Base-by-base conservation (phyloP, 352 stramenopile species). In the Phytophthora tubulina region DNA sequence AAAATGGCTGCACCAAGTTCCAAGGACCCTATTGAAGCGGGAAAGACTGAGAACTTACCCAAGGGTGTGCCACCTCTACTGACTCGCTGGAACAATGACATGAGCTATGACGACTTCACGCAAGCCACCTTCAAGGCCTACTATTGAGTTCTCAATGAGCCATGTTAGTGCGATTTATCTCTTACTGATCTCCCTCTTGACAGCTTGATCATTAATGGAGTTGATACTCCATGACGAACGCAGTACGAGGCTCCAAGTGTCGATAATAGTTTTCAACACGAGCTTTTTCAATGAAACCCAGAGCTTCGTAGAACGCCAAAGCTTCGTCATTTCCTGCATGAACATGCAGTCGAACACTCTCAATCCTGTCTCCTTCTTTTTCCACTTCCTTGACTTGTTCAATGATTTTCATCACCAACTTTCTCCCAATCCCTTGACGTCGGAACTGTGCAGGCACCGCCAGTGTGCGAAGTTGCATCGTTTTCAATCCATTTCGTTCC, bases 21-120 rank as follows among this genome's bases (percentile, higher is more conserved):
- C 14, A 49, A 58, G 21, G 67, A 72, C 13, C 80, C 81, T 2
- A 38, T 79, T 32, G 73, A 81, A 13, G 82, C 87, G 21, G 85
- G 75, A 17, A 81, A 85, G 63, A 91, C 77, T 14, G 91, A 92
- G 69, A 88, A 97, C 57, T 52, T 96, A 31, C 88, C 88, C 10
- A 86, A 82, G 67, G 81, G 91, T 11, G 79, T 98, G 48, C 94
- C 91, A 17, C 88, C 90, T 33, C 73, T 98, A n/a, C 81, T 84
- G 45, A 87, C 82, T 45, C 84, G 95, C 51, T 99, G 92, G 91
- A 81, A 91, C 52, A 89, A 89, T 72, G 81, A 79, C 21, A 96
- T 96, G 85, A 89, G 88, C 70, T 98, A 97, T 78, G 90, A 95
- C 65, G 85, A 98, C 57, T 99, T 98, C 75, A 94, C 84, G 30